Base-by-base conservation (phyloP, 1,139 yeast genomes). In the Sugiyamaella grinbergsii region DNA sequence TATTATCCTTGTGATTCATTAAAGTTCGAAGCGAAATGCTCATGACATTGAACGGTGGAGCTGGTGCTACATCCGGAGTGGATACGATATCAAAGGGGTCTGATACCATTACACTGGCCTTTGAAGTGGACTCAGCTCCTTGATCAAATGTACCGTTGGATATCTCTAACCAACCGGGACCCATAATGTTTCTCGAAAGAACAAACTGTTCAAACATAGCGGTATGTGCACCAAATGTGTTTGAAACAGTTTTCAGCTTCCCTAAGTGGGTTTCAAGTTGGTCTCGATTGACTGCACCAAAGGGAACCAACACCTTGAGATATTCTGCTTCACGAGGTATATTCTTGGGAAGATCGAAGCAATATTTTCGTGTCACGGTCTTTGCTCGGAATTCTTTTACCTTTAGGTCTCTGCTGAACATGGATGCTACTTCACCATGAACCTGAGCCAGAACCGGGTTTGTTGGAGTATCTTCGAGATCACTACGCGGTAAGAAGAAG, bases 91-190 rank as follows among this genome's bases (percentile, higher is more conserved):
- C 66, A 22, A 60, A 62, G 2, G 95, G 85, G 6, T 83, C 71
- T 2, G 85, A 81, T 62, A 57, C 50, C 7, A 49, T 24, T 11
- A 54, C 55, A 26, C 90, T 96, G 22, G 87, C 77, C 54, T 80
- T 80, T 70, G 96, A 87, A 74, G 91, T 95, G 8, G 47, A 22
- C 32, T 78, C 52, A 84, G 81, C 68, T 18, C 70, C 67, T 20
- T 39, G 33, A 32, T 32, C 36, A 59, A 87, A 85, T 58, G 84
- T 81, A 41, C 85, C 85, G 43, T 79, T 75, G 38, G 76, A 73
- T 45, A 94, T 74, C 49, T 85, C 85, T 49, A 93, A 73, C 98
- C 98, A 93, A 65, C 98, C 90, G 1, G 99, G 99, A 4, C 99
- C 99, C 96, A 90, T 90, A 38, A 93, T 77, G 58, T 85, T 83